A percentile compares a stretch with the other conserved stretches of the same genome.
Evolutionary conservation across 805 yeast genomes (phyloP).

Genomic region (Jamesozyma piceae): DNA sequence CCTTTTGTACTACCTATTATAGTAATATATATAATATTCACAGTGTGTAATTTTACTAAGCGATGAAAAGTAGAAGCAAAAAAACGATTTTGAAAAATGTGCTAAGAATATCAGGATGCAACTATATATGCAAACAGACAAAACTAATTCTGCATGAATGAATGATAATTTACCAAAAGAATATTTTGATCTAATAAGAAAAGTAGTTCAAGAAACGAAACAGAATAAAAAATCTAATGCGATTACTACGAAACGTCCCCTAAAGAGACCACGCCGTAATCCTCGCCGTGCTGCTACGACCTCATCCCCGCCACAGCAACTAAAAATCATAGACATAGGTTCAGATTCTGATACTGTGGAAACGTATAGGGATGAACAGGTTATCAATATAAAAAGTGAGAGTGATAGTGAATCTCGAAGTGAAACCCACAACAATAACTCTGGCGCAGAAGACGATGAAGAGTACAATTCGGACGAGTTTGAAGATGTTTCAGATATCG

Average conservation of each 20-base stretch:
- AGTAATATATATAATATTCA: not conserved
- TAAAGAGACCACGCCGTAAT: conserved; percentile 9
- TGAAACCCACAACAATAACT: not conserved
- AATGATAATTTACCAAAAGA: conserved; percentile 22
- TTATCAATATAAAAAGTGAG: conserved; percentile 1
- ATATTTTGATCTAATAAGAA: conserved; percentile 25
- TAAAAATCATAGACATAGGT: not conserved
- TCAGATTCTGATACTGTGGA: not conserved
- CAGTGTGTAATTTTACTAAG: too few species aligned
- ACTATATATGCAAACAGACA: too few species aligned
- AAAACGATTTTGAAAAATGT: too few species aligned
- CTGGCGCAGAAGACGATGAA: conserved; percentile 13
- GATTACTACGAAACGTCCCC: conserved; percentile 5
- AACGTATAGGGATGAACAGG: not conserved
- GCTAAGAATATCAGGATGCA: too few species aligned
- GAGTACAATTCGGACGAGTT: conserved; percentile 22
- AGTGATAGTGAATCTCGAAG: not conserved
- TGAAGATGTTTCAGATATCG: conserved; percentile 21
- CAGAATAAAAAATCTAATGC: not conserved
- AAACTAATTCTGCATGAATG: conserved; percentile 13
- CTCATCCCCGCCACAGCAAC: not conserved
- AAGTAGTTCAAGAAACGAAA: conserved; percentile 22
- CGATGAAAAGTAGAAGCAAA: too few species aligned
- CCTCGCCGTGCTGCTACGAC: not conserved
- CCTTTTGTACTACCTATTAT: too few species aligned